phyloP scores from a whole-genome alignment of 192 early-diverging fungal species.

The Coemansia umbellata region DNA sequence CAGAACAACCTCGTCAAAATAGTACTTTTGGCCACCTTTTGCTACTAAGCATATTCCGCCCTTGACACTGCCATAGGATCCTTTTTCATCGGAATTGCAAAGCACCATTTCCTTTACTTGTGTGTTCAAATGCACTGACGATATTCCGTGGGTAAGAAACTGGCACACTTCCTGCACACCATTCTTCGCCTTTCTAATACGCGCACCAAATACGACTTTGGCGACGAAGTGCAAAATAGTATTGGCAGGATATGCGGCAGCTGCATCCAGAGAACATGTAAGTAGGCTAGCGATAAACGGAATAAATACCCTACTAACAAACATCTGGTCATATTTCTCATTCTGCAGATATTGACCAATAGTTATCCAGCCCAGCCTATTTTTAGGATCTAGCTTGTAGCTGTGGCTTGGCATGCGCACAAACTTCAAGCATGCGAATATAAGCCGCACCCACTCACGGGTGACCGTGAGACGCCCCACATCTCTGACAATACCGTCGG shows the following conservation, averaged over 20 bases:
- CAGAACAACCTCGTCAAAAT: slow-evolving; percentile 34
- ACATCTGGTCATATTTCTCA: slow-evolving; percentile 13
- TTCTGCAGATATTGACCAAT: slow-evolving; percentile 28
- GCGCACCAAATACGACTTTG: slow-evolving; percentile 28
- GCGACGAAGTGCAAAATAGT: slow-evolving; percentile 33
- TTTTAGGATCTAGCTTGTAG: neutral
- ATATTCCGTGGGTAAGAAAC: slow-evolving; percentile 5
- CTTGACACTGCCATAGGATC: neutral
- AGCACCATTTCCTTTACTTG: slow-evolving; percentile 7
- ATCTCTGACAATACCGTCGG: slow-evolving; percentile 5
- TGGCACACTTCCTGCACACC: slow-evolving; percentile 41
- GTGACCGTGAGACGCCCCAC: slow-evolving; percentile 10
- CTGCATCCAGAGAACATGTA: slow-evolving; percentile 37
- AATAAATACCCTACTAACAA: slow-evolving; percentile 22
- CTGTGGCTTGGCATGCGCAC: slow-evolving; percentile 10
- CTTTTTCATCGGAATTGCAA: neutral
- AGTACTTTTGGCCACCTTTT: slow-evolving; percentile 1
- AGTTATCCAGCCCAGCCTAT: slow-evolving; percentile 8
- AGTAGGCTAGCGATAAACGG: slow-evolving; percentile 44
- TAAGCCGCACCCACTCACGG: slow-evolving; percentile 39
- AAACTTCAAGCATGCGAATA: slow-evolving; percentile 7
- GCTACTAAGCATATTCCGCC: neutral
- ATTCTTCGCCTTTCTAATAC: slow-evolving; percentile 30
- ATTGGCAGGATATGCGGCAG: slow-evolving; percentile 35
- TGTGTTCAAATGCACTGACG: slow-evolving; percentile 4